Base-by-base conservation (phyloP, 768 basidiomycete species). In the Boletellus ananiceps region DNA sequence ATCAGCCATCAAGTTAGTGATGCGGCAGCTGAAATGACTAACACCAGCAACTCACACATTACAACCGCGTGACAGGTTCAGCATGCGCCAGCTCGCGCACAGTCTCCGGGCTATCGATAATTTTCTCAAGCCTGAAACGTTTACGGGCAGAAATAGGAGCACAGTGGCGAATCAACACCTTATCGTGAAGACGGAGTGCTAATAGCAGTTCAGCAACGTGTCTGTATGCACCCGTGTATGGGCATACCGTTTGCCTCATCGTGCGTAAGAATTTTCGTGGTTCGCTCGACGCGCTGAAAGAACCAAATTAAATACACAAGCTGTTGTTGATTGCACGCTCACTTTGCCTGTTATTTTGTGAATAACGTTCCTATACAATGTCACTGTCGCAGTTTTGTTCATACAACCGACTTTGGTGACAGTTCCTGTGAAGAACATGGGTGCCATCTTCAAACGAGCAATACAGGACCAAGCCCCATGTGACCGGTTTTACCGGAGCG, bases 361-460 rank as follows among this genome's bases (percentile, higher is more conserved):
- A n/a, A 80, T 68, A 34, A 86, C 74, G 73, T 76, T 81, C 49
- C 89, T 79, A 19, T 84, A 82, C 8, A 92, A 88, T 0, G 86
- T 83, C 41, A 92, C 88, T 0, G 90, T 92, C 13, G 78, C 89
- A 0, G 89, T 92, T 64, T 90, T 91, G 47, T 82, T 74, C 88
- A 92, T 92, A 56, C 75, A 80, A 8, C 90, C 88, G 18, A 79
- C 84, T 66, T 88, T 91, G 29, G 87, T 85, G 16, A 92, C 90
- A 34, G 82, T 59, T 15, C 89, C 89, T 19, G 75, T 75, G 55
- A 92, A 78, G 14, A 82, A 69, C 81, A 90, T 83, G 23, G 89
- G 88, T 32, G 87, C 84, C 88, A 90, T 90, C 8, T 55, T 65
- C 60, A 36, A 36, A 14, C 23, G 11, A 31, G 18, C n/a, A 48